Base-by-base conservation (phyloP, 2,329 filamentous ascomycete species). In the Alternaria sp. region DNA sequence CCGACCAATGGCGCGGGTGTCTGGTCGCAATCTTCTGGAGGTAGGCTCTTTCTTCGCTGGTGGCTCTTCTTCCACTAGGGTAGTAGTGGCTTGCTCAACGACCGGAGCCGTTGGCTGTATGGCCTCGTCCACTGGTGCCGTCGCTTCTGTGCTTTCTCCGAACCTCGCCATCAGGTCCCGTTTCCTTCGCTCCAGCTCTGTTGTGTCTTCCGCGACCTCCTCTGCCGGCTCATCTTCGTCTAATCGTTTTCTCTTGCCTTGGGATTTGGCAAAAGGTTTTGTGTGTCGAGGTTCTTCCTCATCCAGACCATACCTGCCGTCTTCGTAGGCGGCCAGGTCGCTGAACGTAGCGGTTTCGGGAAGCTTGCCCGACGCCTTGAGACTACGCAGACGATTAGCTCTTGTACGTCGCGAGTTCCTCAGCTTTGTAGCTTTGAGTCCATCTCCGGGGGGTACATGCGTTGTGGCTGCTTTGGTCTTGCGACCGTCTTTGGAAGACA, bases 361-460 rank as follows among this genome's bases (percentile, higher is more conserved):
- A 9, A 91, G 76, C 12, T 84, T 72, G 1, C 86, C 87, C n/a
- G 83, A 76, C 17, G 81, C 75, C 68, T 89, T 88, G 8, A 90
- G 79, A 59, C 82, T 81, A 5, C 79, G 77, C 11, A 90, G 78
- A 60, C 81, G 80, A 60, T 84, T 84, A 43, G 81, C 77, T 56
- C 85, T 77, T 59, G 84, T 84, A 44, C 83, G 83, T 43, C 89
- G 83, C 28, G 79, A 71, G 67, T 91, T 91, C 63, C 88, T 85
- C 23, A 79, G 79, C 54, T 84, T 83, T 0, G 89, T 91, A 17
- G 74, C 69, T 21, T 73, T 67, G 30, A 81, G 82, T 15, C 89
- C 89, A 62, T 82, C 57, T 5, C 83, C 83, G 46, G 87, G 85
- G 53, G 83, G 75, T n/a, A 70, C 66, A 13, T 62, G 61, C 19